Conservation (phyloP, 495 filamentous ascomycete species). For the Elaphomyces granulatus region DNA sequence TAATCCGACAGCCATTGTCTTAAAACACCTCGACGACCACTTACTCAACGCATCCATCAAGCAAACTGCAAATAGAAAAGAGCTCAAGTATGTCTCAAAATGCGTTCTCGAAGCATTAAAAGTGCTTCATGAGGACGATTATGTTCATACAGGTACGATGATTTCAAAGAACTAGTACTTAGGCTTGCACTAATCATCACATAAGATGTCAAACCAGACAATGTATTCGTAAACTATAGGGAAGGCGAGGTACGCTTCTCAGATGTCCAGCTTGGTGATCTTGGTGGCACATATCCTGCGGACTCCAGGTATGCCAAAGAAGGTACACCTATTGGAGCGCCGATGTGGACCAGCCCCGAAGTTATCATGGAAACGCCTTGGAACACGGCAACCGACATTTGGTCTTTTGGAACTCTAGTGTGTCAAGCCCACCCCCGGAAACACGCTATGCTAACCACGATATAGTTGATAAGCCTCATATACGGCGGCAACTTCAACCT, state of each 20-base stretch:
- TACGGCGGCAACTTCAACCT: slow-evolving; percentile 8
- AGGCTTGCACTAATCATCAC: no score
- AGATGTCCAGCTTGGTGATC: slow-evolving; percentile 6
- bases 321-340: slow-evolving; percentile 6
- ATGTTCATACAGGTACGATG: slow-evolving; percentile 5
- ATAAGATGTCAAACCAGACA: slow-evolving; percentile 7
- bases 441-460: neutral
- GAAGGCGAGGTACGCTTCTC: slow-evolving; percentile 5
- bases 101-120: slow-evolving; percentile 5
- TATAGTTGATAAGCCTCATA: slow-evolving; percentile 7
- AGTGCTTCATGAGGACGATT: slow-evolving; percentile 4
- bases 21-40: slow-evolving; percentile 27
- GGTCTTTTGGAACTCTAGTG: slow-evolving; percentile 7
- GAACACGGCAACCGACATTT: slow-evolving; percentile 8
- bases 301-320: slow-evolving; percentile 3
- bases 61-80: slow-evolving; percentile 18
- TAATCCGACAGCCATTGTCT: slow-evolving; percentile 25
- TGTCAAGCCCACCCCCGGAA: neutral
- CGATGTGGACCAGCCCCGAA: slow-evolving; percentile 7
- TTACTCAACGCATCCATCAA: slow-evolving; percentile 19
- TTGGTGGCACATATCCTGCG: slow-evolving; percentile 5
- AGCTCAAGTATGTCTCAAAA: slow-evolving; percentile 6
- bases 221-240: slow-evolving; percentile 8
- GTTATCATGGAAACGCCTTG: slow-evolving; percentile 8
- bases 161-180: no score